A percentile compares a stretch with the other conserved stretches of the same genome.
phyloP scores from a whole-genome alignment of 23 red algal genomes.

The Gracilaria gracilis region DNA sequence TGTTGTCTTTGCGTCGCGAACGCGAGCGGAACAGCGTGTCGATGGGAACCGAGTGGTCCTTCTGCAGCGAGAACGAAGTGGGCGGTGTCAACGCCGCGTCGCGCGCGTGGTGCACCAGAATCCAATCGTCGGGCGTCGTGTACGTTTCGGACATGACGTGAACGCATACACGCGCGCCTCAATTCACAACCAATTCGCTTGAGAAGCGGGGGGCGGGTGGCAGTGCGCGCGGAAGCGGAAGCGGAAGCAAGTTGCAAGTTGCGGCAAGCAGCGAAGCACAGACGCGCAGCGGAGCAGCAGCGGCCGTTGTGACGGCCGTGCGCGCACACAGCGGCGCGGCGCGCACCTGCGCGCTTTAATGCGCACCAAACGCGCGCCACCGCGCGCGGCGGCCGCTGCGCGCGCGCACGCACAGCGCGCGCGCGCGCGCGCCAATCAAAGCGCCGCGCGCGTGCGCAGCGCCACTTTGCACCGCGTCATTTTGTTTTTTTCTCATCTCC shows the following conservation, averaged over 20 bases:
- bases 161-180: background rate
- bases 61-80: conserved; percentile 9
- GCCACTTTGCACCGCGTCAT: too few relatives aligned
- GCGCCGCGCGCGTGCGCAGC: background rate
- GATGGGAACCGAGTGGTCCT: conserved; percentile 55
- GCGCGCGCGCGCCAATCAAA: background rate
- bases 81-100: conserved; percentile 24
- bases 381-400: background rate
- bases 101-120: conserved; percentile 47
- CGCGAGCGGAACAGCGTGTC: conserved; percentile 54
- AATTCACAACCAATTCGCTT: too few relatives aligned
- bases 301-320: too few relatives aligned
- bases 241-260: background rate
- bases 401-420: conserved; percentile 3
- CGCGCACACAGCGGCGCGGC: background rate
- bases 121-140: conserved; percentile 54
- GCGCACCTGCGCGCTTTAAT: background rate
- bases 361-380: background rate
- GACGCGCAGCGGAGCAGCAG: background rate
- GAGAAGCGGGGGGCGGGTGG: background rate
- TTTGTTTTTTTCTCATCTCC: background rate
- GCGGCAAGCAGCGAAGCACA: background rate
- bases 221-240: background rate
- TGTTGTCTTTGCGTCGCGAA: background rate
- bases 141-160: conserved; percentile 40